Evolutionary conservation across 495 filamentous ascomycete genomes (phyloP).

Genomic region (Penicillium cinerascens): DNA sequence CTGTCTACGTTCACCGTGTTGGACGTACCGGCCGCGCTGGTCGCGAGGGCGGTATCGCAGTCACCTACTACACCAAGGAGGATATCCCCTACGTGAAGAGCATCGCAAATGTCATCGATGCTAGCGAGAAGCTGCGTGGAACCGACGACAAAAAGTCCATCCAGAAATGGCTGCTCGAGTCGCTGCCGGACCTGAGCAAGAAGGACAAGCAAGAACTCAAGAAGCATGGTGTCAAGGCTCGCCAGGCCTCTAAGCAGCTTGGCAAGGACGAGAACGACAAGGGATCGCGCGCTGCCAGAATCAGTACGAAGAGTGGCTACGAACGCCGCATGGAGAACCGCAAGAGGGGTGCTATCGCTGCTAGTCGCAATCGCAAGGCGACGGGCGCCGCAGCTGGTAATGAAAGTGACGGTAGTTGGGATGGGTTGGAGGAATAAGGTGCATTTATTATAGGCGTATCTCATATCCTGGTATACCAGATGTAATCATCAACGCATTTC

Average conservation of each 20-base stretch:
- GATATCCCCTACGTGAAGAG: conserved; percentile 88
- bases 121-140: conserved; percentile 63
- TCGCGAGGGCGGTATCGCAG: conserved; percentile 80
- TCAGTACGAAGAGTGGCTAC: conserved; percentile 91
- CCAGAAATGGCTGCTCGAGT: conserved; percentile 86
- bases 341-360: conserved; percentile 66
- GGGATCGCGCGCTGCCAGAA: conserved; percentile 47
- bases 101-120: conserved; percentile 87
- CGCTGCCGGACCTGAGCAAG: conserved; percentile 77
- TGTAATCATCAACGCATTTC: conserved; percentile 7
- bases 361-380: conserved; percentile 61
- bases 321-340: conserved; percentile 76
- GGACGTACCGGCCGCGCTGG: conserved; percentile 89
- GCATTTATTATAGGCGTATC: conserved; percentile 3
- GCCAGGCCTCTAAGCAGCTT: conserved; percentile 43
- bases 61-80: conserved; percentile 93
- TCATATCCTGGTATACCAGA: neutral
- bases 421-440: conserved; percentile 59
- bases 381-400: conserved; percentile 31
- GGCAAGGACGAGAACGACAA: conserved; percentile 41
- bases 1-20: conserved; percentile 88
- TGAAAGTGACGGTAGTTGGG: conserved; percentile 52
- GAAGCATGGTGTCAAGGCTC: conserved; percentile 73
- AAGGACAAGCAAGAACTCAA: conserved; percentile 79
- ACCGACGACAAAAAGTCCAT: conserved; percentile 49